Percentiles rank a stretch among this genome's conserved stretches.
Conservation (phyloP, 1,284 basidiomycete species). For the Trichosporon sp. region DNA sequence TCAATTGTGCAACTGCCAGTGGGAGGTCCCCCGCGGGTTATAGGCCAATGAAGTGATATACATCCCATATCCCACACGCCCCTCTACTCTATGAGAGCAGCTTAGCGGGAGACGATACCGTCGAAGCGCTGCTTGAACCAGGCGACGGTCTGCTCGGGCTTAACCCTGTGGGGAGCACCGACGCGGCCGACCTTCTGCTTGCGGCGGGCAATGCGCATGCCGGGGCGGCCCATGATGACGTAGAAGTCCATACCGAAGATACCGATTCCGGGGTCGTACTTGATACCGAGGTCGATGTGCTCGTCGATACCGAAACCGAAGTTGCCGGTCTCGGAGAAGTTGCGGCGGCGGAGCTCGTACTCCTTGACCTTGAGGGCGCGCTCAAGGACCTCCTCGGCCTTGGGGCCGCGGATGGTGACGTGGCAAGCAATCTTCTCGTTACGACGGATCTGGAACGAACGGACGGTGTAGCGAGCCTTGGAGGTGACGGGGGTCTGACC, state of each 20-base stretch:
- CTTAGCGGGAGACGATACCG: slow-evolving; percentile 68
- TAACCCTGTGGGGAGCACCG: slow-evolving; percentile 81
- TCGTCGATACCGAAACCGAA: slow-evolving; percentile 98
- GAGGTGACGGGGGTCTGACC: slow-evolving; percentile 99
- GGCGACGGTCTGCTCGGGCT: slow-evolving; percentile 87
- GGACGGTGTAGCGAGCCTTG: slow-evolving; percentile 99
- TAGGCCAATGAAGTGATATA: slow-evolving; percentile 7
- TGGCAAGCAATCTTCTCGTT: slow-evolving; percentile 99
- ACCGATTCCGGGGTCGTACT: slow-evolving; percentile 95
- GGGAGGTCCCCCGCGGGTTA: slow-evolving; percentile 6
- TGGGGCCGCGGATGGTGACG: slow-evolving; percentile 98
- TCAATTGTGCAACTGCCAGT: slow-evolving; percentile 7
- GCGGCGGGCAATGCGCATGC: slow-evolving; percentile 84
- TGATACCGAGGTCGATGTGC: slow-evolving; percentile 98
- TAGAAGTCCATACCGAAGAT: slow-evolving; percentile 99
- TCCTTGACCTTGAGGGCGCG: slow-evolving; percentile 99
- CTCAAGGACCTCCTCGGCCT: slow-evolving; percentile 99
- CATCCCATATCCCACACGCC: slow-evolving; percentile 6
- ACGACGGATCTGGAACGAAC: slow-evolving; percentile 97
- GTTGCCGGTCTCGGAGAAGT: slow-evolving; percentile 96
- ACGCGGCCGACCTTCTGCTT: slow-evolving; percentile 84
- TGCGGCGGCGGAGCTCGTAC: slow-evolving; percentile 87
- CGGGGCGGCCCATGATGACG: slow-evolving; percentile 95
- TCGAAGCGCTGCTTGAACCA: slow-evolving; percentile 99
- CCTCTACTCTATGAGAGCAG: slow-evolving; percentile 4